Evolutionary conservation across 2,329 filamentous ascomycete species (phyloP), one percentile per base, ranked within the genome.

Genomic region (Akanthomyces lecanii): DNA sequence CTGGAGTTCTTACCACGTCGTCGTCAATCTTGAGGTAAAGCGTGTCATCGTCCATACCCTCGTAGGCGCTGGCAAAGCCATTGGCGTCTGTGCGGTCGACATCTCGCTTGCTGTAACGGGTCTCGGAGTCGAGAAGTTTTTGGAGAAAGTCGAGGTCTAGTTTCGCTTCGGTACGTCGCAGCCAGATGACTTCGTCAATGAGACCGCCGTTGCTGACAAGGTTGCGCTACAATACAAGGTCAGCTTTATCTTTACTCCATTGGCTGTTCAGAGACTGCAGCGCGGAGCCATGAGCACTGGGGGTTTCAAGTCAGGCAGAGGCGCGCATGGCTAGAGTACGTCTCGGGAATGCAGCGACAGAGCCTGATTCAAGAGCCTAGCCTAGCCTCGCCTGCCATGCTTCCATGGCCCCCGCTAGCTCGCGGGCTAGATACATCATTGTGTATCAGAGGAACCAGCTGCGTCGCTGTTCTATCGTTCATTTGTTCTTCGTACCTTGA

Each of bases 31-130:
- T 73, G 67, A 75, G 68, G 61, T 76, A 77, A 63, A 79, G 66
- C 5, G 77, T 72, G 62, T 82, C 78, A 64, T 81, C 78, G 66
- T 82, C 76, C 51, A 81, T 73, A 61, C 73, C 74, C 50, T 81
- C 73, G 57, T 80, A 81, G 5, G 79, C 75, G 30, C 73, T 69
- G 7, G 68, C 71, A 44, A 71, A 78, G n/a, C 74, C 75, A 18
- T 71, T 70, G 12, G 69, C 71, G 18, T 69, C 63, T 62, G 74
- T 70, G n/a, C 61, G 61, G n/a, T 75, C 69, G 36, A 77, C 71
- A 45, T 71, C 68, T 60, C 76, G 73, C 47, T 71, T 73, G 61
- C 74, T 74, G 66, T 81, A 81, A 14, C 68, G 71, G 8, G 69
- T 67, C 7, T 74, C 75, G 48, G 71, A 74, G 25, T 69, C 63